Conservation (phyloP, 257 asterid genomes). For the Solanum rostratum region DNA sequence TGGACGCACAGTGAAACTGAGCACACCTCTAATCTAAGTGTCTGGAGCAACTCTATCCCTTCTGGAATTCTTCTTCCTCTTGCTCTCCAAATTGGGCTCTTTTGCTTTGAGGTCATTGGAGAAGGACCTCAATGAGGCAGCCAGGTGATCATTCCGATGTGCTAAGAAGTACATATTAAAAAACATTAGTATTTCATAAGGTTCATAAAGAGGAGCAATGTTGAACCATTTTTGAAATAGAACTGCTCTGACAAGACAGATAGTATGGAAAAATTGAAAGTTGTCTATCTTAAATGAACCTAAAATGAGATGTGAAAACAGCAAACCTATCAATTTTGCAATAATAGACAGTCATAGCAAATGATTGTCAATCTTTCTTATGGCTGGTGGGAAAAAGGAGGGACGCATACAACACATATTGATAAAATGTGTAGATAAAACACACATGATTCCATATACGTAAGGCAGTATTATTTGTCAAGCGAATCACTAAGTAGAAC, state of each 20-base stretch:
- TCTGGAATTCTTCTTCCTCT: conserved; percentile 49
- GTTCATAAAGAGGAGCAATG: not conserved
- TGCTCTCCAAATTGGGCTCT: conserved; percentile 63
- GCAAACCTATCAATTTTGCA: not conserved
- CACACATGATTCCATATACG: not conserved
- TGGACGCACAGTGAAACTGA: not conserved
- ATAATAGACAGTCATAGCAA: not conserved
- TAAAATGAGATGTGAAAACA: not conserved
- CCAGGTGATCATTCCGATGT: too few relatives aligned
- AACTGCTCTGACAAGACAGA: not conserved
- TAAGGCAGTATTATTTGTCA: not conserved
- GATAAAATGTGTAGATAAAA: not conserved
- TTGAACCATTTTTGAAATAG: not conserved
- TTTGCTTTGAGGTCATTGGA: conserved; percentile 54
- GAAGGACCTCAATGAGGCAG: conserved; percentile 43
- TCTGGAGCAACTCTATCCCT: conserved; percentile 34
- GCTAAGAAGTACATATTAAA: conserved; percentile 23
- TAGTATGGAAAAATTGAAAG: not conserved
- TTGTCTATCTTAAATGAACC: not conserved
- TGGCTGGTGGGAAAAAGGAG: not conserved
- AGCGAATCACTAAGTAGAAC: not conserved
- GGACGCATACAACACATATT: not conserved
- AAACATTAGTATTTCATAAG: not conserved
- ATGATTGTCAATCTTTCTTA: not conserved
- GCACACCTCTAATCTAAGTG: conserved; percentile 4